phyloP scores from a whole-genome alignment of 1,139 yeast genomes.

The Candida freyschussii region DNA sequence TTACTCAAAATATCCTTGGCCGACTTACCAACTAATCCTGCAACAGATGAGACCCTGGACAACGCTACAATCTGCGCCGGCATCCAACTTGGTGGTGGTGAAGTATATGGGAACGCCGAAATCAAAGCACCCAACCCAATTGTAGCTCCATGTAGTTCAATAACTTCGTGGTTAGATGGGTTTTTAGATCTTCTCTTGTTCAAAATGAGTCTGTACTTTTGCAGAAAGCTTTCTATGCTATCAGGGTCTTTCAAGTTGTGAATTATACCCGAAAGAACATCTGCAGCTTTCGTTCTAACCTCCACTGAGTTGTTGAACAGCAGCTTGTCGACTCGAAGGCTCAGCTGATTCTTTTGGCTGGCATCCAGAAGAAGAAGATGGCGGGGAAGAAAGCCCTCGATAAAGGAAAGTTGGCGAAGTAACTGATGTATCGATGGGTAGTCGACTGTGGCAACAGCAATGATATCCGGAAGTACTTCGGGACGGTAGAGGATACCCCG shows the following conservation, averaged over 20 bases:
- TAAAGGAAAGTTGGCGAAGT: slow-evolving; percentile 60
- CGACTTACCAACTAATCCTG: slow-evolving; percentile 78
- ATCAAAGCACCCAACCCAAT: slow-evolving; percentile 86
- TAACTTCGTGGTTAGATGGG: slow-evolving; percentile 38
- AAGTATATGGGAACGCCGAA: slow-evolving; percentile 83
- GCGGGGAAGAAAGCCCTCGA: slow-evolving; percentile 71
- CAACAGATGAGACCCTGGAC: slow-evolving; percentile 54
- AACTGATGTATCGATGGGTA: slow-evolving; percentile 62
- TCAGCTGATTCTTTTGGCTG: slow-evolving; percentile 46
- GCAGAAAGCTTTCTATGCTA: slow-evolving; percentile 34
- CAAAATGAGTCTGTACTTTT: slow-evolving; percentile 36
- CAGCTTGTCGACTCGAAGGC: slow-evolving; percentile 50
- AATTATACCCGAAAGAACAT: slow-evolving; percentile 74
- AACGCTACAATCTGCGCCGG: slow-evolving; percentile 68
- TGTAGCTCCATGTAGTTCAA: slow-evolving; percentile 76
- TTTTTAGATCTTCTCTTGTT: slow-evolving; percentile 31
- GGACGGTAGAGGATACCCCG: slow-evolving; percentile 47
- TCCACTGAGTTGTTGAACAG: slow-evolving; percentile 61
- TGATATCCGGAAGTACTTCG: slow-evolving; percentile 40
- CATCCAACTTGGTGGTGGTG: slow-evolving; percentile 92
- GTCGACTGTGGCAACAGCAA: slow-evolving; percentile 46
- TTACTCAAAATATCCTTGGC: slow-evolving; percentile 79
- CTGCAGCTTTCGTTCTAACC: slow-evolving; percentile 72
- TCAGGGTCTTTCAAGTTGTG: slow-evolving; percentile 62
- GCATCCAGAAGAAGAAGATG: slow-evolving; percentile 55